phyloP scores from a whole-genome alignment of 2,329 filamentous ascomycete genomes.

The Xylariaceae sp. region DNA sequence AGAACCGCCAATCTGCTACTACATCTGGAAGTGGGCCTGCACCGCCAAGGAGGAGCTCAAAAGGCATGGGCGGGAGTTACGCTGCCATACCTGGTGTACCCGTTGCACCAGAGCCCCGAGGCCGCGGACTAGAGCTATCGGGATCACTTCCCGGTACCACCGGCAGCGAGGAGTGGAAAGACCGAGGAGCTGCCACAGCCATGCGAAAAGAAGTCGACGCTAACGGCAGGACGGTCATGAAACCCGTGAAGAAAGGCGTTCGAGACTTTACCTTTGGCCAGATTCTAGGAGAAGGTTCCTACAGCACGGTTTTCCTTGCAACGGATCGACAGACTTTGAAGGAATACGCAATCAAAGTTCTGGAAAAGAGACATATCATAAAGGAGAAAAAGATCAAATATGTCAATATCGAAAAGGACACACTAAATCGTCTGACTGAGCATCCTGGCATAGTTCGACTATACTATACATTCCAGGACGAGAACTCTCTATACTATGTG shows the following conservation, averaged over 20 bases:
- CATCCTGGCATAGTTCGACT: constrained; percentile 94
- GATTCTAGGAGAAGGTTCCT: constrained; percentile 90
- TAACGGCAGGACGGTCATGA: constrained; percentile 74
- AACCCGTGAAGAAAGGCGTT: constrained; percentile 92
- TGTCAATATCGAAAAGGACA: constrained; percentile 99
- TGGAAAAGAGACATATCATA: constrained; percentile 98
- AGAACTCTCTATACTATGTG: constrained; percentile 93
- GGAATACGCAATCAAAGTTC: constrained; percentile 96
- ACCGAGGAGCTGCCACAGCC: constrained; percentile 83
- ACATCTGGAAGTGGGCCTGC: constrained; percentile 56
- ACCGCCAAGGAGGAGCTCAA: constrained; percentile 73
- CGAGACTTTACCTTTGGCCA: constrained; percentile 93
- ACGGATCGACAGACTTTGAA: constrained; percentile 91
- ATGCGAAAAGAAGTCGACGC: constrained; percentile 80
- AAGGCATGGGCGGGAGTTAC: constrained; percentile 60
- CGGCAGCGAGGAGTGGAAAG: constrained; percentile 92
- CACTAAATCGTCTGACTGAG: constrained; percentile 89
- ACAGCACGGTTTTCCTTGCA: constrained; percentile 90
- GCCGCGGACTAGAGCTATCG: constrained; percentile 33
- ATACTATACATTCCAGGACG: constrained; percentile 98
- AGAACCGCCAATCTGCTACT: constrained; percentile 50
- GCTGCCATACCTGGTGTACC: constrained; percentile 41
- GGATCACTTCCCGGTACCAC: constrained; percentile 34
- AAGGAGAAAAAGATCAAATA: constrained; percentile 99
- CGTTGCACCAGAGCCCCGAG: constrained; percentile 30